phyloP scores from a whole-genome alignment of 306 rosid species.

The Citrullus colocynthis region DNA sequence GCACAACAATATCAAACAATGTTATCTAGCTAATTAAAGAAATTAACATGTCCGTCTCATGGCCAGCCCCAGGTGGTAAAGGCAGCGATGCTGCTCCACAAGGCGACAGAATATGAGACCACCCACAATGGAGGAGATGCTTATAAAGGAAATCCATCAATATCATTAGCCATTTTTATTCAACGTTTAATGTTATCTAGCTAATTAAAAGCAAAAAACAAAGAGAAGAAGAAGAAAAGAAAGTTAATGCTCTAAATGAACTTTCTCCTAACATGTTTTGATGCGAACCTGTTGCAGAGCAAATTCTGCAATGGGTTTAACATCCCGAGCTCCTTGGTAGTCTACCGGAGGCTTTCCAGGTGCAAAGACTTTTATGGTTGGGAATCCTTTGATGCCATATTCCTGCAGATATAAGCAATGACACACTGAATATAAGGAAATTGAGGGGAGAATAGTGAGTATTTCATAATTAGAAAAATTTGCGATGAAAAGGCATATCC shows the following conservation, averaged over 20 bases:
- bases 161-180: no score
- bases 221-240: not conserved
- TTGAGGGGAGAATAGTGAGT: not conserved
- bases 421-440: not conserved
- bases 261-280: not conserved
- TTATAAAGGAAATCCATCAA: no score
- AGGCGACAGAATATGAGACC: no score
- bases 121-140: no score
- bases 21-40: not conserved
- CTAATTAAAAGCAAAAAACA: not conserved
- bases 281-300: constrained; percentile 73
- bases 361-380: constrained; percentile 79
- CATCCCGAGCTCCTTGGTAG: constrained; percentile 95
- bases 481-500: not conserved
- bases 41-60: no score
- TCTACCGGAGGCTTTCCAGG: constrained; percentile 84
- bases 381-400: constrained; percentile 87
- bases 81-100: no score
- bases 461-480: not conserved
- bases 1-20: not conserved
- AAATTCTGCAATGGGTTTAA: constrained; percentile 78
- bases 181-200: not conserved
- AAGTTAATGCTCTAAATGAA: not conserved
- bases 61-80: no score
- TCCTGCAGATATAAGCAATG: constrained; percentile 36